Base-by-base conservation (phyloP, 2,329 filamentous ascomycete species). In the Diaporthe batatas region DNA sequence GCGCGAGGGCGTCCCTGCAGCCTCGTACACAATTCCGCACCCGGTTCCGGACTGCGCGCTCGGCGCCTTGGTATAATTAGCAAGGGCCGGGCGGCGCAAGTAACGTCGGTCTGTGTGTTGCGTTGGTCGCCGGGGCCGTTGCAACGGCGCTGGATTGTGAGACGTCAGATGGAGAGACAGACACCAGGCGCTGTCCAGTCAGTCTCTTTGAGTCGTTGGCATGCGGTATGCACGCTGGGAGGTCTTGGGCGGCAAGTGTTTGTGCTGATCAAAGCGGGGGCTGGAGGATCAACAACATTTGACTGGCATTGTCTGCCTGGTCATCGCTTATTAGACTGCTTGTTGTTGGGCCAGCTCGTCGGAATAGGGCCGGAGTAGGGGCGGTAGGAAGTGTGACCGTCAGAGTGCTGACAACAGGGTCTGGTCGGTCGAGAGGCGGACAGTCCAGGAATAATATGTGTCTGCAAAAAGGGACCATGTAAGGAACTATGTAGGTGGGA, bases 401-500 rank as follows among this genome's bases (percentile, higher is more conserved):
- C n/a, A n/a, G 36, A 54, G 32, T 23, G 39, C 65, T 68, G 65
- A 44, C 53, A 29, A 44, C 42, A 62, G 29, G 25, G 53, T 69
- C 47, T 53, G 32, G 51, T 21, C 36, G 44, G 54, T 57, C 51
- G 29, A 58, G 36, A 18, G 67, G 32, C 29, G 21, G 67, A 69
- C 67, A 70, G n/a, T n/a, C n/a, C n/a, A n/a, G 59, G 68, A 59
- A 70, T 16, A 12, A 11, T 11, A 39, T 70, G 55, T 62, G 68
- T 59, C 55, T 70, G 55, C 21, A 70, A 70, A 51, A 5, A 29
- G 5, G 29, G 29, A 5, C 29, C 29, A 29, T 3, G 29, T 5
- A 29, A 67, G 68, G 54, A 59, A 70, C 44, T 70, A 70, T 70
- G 70, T 62, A 55, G 64, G 59, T 68, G 34, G 21, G n/a, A 67